Conservation (phyloP, 2,329 filamentous ascomycete species). For the Phaeosphaeriaceae sp. region DNA sequence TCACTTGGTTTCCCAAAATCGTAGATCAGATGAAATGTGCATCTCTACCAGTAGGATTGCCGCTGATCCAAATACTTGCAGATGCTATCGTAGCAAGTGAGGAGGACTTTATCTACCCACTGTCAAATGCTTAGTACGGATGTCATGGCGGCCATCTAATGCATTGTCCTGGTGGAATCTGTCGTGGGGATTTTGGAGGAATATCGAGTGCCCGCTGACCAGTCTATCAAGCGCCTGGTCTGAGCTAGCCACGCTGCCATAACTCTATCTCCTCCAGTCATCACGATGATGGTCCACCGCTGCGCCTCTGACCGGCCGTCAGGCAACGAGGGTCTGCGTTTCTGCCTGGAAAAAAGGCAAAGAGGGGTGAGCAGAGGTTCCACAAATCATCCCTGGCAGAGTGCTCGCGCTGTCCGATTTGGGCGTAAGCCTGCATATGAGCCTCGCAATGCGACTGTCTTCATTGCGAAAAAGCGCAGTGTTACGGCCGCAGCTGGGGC, state of each 20-base stretch:
- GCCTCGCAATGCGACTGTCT: background rate
- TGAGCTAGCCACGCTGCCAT: background rate
- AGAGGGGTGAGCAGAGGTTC: background rate
- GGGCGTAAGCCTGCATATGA: background rate
- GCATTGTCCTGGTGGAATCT: constrained; percentile 11
- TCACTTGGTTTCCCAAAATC: constrained; percentile 12
- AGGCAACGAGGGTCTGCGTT: background rate
- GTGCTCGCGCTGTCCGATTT: background rate
- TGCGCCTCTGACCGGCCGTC: background rate
- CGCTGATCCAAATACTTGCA: constrained; percentile 8
- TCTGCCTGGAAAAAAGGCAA: constrained; percentile 1
- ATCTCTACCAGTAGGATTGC: constrained; percentile 12
- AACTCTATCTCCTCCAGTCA: background rate
- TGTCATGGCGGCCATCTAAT: constrained; percentile 1
- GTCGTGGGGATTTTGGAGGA: background rate
- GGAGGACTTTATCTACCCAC: constrained; percentile 19
- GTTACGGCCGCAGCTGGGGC: background rate
- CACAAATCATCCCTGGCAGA: background rate
- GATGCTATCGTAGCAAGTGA: background rate
- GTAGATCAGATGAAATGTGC: constrained; percentile 14
- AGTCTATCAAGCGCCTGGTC: background rate
- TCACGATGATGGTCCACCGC: background rate
- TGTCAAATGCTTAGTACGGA: background rate
- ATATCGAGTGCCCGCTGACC: constrained; percentile 1
- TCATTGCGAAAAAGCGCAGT: background rate